These are phyloP conservation scores for Exidia glandulosa DNA, from an alignment of 768 basidiomycete species.

Conservation along the genomic window DNA sequence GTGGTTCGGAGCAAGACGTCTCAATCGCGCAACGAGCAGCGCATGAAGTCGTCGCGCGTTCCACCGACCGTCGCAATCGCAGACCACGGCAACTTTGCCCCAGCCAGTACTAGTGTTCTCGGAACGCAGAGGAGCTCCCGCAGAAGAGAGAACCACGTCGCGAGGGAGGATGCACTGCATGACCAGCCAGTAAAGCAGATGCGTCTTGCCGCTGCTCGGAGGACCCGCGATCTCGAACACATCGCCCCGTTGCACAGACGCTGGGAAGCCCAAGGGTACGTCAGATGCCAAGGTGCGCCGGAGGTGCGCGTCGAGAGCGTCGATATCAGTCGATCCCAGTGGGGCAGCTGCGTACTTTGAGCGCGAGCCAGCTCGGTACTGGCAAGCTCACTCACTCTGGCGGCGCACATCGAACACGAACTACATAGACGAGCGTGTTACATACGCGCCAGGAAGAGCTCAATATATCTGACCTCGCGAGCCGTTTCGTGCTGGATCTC, in stretches of 20 bases:
- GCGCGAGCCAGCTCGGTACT: not conserved
- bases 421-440: not conserved
- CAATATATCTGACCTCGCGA: not conserved
- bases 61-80: constrained; percentile 64
- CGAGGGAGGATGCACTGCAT: constrained; percentile 46
- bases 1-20: not conserved
- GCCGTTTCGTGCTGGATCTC: not conserved
- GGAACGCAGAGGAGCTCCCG: constrained; percentile 8
- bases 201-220: constrained; percentile 65
- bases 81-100: constrained; percentile 52
- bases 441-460: not conserved
- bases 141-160: constrained; percentile 1
- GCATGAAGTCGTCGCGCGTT: constrained; percentile 37
- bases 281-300: not conserved
- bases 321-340: not conserved
- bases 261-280: not conserved
- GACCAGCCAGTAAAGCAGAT: constrained; percentile 58
- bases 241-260: constrained; percentile 41
- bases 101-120: constrained; percentile 40
- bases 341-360: not conserved
- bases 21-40: not conserved
- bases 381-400: not conserved
- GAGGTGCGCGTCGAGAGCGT: not conserved
- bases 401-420: not conserved
- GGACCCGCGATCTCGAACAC: constrained; percentile 70